Base-by-base conservation (phyloP, 2,329 filamentous ascomycete species). In the Colletotrichum liriopes region DNA sequence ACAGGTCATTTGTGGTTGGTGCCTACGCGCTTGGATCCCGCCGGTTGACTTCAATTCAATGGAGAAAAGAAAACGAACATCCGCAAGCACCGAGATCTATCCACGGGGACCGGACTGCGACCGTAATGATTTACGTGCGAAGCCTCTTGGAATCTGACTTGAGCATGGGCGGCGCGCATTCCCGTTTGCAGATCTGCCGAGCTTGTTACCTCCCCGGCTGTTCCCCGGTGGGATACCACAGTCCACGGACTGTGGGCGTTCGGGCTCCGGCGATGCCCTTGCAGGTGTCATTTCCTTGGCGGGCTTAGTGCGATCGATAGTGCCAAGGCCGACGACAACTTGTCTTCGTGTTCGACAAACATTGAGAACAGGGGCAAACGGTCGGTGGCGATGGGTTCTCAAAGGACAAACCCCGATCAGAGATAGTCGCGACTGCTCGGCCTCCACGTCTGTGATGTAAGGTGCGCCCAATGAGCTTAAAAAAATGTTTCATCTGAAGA, bases 401-500 rank as follows among this genome's bases (percentile, higher is more conserved):
- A 23, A 52, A n/a, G 14, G 45, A 20, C 35, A 51, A 39, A 39
- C 52, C 45, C 32, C 16, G 16, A 8, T 11, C 45, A 39, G 35
- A 9, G n/a, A 11, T 39, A n/a, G 54, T 11, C 51, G 51, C 29
- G 51, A 55, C 51, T 12, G 51, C 18, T 35, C 18, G 18, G 3
- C 29, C 29, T n/a, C 20, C 41, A 35, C 8, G 32, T 35, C n/a
- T 39, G 59, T 59, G n/a, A 32, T 67, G 66, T 9, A 43, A n/a
- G 47, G 20, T n/a, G 56, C 18, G 7, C 16, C 55, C 16, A 37
- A 20, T 29, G 45, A 61, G 49, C 63, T 49, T 37, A 55, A 67
- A 56, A 56, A 41, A 43, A 47, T 55, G 63, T 67, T 71, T 62
- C 64, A 56, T 71, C 68, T 37, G 68, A 71, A 62, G 18, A 29